phyloP scores from a whole-genome alignment of 352 stramenopile species.

The Phytophthora pluvialis region DNA sequence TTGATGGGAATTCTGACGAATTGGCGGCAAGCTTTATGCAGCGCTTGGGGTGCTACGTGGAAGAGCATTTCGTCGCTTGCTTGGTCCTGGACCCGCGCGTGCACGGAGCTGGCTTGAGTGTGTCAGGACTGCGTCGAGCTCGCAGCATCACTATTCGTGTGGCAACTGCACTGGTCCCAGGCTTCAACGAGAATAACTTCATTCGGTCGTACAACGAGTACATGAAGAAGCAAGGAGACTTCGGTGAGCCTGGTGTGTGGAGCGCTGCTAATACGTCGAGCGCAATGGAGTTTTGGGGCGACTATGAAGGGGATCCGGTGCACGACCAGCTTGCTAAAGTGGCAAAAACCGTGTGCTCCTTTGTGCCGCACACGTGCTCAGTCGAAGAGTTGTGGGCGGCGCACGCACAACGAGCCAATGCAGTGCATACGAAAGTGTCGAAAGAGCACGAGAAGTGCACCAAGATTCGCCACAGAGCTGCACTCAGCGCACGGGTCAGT shows the following conservation, averaged over 20 bases:
- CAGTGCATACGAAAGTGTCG: not conserved
- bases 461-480: constrained; percentile 33
- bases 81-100: constrained; percentile 46
- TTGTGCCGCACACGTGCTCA: constrained; percentile 37
- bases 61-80: constrained; percentile 44
- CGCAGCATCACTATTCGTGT: constrained; percentile 39
- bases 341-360: constrained; percentile 40
- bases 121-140: constrained; percentile 41
- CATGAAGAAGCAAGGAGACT: constrained; percentile 47
- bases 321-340: constrained; percentile 42
- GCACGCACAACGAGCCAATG: constrained; percentile 5
- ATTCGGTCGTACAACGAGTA: constrained; percentile 54
- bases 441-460: constrained; percentile 30
- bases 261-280: constrained; percentile 41
- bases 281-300: constrained; percentile 46
- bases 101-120: constrained; percentile 44
- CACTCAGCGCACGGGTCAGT: constrained; percentile 4
- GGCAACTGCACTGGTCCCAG: constrained; percentile 24
- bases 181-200: constrained; percentile 44
- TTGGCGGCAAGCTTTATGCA: constrained; percentile 34
- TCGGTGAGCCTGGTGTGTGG: constrained; percentile 43
- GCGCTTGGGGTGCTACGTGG: constrained; percentile 41
- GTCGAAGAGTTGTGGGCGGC: constrained; percentile 37
- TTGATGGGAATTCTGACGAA: constrained; percentile 23
- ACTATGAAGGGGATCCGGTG: constrained; percentile 42